Percentiles rank a stretch among this genome's conserved stretches.
Conservation (phyloP, 371 early-diverging fungal genomes). For the Vairimorpha necatrix region DNA sequence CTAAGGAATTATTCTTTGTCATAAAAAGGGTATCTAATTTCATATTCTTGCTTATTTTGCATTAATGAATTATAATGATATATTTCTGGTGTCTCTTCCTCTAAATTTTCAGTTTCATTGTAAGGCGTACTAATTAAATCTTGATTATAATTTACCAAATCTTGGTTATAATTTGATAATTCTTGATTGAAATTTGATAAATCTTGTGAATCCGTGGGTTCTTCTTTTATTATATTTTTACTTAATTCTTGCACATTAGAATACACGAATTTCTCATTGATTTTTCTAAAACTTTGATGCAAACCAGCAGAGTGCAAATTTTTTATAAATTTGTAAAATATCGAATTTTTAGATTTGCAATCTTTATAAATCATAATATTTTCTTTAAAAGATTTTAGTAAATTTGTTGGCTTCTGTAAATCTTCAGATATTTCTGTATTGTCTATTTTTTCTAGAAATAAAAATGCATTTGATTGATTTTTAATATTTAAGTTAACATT, state of each 20-base stretch:
- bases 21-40: neutral
- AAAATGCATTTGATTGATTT: neutral
- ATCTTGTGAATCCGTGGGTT: too few species aligned
- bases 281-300: conserved; percentile 6
- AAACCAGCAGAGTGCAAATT: neutral
- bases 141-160: too few species aligned
- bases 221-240: neutral
- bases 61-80: neutral
- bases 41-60: too few species aligned
- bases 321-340: conserved; percentile 2
- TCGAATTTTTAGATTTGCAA: neutral
- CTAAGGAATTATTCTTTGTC: too few species aligned
- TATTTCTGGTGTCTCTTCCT: neutral
- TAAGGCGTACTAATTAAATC: too few species aligned
- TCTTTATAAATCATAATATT: neutral
- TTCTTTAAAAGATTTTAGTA: neutral
- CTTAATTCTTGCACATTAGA: neutral
- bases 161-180: too few species aligned
- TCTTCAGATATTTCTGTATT: neutral
- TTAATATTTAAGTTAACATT: neutral
- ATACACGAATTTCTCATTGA: neutral
- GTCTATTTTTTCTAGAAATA: neutral
- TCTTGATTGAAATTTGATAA: neutral
- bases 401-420: neutral
- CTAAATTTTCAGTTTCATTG: neutral